These are phyloP conservation scores for Purpureocillium takamizusanense DNA, from an alignment of 2,329 filamentous ascomycete genomes.

Conservation along the genomic window DNA sequence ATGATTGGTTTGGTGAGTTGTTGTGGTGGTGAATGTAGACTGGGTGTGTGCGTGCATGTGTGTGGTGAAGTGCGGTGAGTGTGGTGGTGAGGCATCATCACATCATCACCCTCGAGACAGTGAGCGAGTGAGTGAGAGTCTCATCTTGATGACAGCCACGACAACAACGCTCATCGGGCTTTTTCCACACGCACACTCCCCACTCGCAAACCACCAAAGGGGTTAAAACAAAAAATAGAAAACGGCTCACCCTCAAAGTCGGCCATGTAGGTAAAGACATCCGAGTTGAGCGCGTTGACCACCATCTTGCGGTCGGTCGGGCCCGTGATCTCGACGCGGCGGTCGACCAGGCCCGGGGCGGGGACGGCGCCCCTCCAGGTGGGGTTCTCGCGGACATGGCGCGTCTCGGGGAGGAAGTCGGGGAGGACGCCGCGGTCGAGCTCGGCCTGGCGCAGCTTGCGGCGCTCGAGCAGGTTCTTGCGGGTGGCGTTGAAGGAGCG, in stretches of 20 bases:
- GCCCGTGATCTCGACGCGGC: constrained; percentile 92
- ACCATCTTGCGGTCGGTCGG: constrained; percentile 99
- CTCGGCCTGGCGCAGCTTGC: constrained; percentile 80
- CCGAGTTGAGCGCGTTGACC: constrained; percentile 88
- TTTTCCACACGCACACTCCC: no score
- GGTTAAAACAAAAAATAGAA: no score
- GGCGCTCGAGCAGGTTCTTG: constrained; percentile 81
- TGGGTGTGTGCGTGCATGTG: no score
- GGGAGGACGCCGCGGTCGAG: constrained; percentile 82
- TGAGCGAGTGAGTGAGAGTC: no score
- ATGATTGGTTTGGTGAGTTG: no score
- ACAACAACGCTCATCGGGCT: no score
- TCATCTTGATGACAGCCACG: no score
- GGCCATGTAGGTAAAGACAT: constrained; percentile 99
- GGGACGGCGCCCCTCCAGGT: constrained; percentile 90
- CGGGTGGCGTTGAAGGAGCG: constrained; percentile 86
- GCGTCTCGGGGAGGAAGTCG: constrained; percentile 94
- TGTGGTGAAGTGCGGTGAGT: no score
- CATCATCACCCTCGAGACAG: no score
- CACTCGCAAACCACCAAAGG: no score
- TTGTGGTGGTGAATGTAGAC: no score
- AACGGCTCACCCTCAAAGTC: constrained; percentile 78
- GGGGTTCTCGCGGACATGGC: constrained; percentile 86
- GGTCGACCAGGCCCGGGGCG: constrained; percentile 85
- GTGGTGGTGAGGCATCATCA: no score